These are phyloP conservation scores for Lunularia cruciata DNA, from an alignment of 225 moss, liverwort and hornwort species.

Conservation along the genomic window DNA sequence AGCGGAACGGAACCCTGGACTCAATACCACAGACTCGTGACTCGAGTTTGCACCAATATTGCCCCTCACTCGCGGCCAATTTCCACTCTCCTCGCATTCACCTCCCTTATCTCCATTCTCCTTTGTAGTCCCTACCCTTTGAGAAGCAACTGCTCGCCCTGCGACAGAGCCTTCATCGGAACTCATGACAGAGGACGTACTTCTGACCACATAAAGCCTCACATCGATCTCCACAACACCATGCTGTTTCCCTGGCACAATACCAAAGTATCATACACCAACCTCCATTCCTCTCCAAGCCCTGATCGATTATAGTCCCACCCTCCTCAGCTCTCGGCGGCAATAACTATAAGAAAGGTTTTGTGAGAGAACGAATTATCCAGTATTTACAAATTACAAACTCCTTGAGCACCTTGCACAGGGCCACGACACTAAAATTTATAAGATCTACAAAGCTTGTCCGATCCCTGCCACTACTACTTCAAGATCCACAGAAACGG, in stretches of 20 bases:
- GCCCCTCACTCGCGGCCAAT: background rate
- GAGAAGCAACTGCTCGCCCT: background rate
- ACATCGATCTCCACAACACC: background rate
- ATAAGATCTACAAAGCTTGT: too few relatives aligned
- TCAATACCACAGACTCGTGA: constrained; percentile 35
- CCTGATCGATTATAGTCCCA: background rate
- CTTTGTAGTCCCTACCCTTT: background rate
- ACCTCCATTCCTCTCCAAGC: background rate
- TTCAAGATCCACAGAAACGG: too few relatives aligned
- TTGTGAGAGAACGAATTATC: too few relatives aligned
- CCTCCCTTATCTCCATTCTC: background rate
- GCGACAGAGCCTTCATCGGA: background rate
- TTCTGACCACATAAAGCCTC: background rate
- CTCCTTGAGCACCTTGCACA: too few relatives aligned
- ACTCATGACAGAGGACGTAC: background rate
- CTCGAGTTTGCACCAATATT: background rate
- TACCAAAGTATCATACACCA: background rate
- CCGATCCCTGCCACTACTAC: too few relatives aligned
- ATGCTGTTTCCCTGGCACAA: background rate
- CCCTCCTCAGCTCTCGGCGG: background rate
- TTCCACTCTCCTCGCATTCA: background rate
- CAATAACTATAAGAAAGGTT: too few relatives aligned
- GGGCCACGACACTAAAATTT: too few relatives aligned
- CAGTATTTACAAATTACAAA: too few relatives aligned
- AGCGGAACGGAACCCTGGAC: constrained; percentile 72